Conservation (phyloP, 2,329 filamentous ascomycete genomes). For the Leptographium flavum region DNA sequence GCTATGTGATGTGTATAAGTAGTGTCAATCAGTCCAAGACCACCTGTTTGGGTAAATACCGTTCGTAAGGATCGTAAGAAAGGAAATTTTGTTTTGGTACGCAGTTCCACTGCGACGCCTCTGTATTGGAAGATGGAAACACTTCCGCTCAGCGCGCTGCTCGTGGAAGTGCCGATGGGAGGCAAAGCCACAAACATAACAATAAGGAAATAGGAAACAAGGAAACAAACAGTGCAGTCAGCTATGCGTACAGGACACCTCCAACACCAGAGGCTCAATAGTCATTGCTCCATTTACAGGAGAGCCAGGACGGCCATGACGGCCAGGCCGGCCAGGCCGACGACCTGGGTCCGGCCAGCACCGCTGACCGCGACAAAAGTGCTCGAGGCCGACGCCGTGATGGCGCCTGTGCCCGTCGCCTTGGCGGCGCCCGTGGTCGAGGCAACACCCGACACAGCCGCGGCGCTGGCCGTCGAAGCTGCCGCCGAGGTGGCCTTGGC, state of each 20-base stretch:
- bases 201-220: conserved; percentile 4
- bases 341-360: conserved; percentile 20
- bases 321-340: conserved; percentile 28
- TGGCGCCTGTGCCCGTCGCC: too few species aligned
- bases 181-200: conserved; percentile 1
- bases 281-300: conserved; percentile 23
- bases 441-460: conserved; percentile 7
- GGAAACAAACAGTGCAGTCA: too few species aligned
- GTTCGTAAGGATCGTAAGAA: conserved; percentile 45
- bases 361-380: conserved; percentile 23
- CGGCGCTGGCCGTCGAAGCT: conserved; percentile 5
- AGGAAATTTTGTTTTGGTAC: conserved; percentile 10
- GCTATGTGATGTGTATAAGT: conserved; percentile 1
- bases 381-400: conserved; percentile 19
- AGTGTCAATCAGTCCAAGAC: conserved; percentile 8
- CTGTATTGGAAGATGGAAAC: not conserved
- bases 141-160: too few species aligned
- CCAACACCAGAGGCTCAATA: not conserved
- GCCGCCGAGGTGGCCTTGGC: conserved; percentile 12
- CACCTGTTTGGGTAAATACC: conserved; percentile 15
- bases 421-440: conserved; percentile 16
- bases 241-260: not conserved
- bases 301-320: conserved; percentile 29
- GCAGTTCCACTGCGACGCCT: too few species aligned
- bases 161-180: not conserved